phyloP scores from a whole-genome alignment of 2,329 filamentous ascomycete genomes.

The Aureobasidium subglaciale region DNA sequence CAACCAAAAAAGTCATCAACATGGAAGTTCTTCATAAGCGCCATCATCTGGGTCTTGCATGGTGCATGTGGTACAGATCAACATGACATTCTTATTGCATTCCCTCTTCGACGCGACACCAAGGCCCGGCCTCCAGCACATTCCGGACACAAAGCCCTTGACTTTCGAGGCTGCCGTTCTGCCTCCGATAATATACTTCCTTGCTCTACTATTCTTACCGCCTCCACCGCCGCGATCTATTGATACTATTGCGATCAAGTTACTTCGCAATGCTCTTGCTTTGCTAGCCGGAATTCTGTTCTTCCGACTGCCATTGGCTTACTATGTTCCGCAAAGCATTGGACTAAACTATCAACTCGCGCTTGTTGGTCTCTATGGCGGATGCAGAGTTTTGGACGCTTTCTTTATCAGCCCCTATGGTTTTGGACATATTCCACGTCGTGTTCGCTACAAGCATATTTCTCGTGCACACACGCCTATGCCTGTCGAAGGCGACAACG shows the following conservation, averaged over 20 bases:
- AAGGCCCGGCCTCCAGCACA: conserved; percentile 34
- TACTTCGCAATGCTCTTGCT: conserved; percentile 34
- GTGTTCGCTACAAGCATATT: conserved; percentile 36
- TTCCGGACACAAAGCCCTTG: conserved; percentile 35
- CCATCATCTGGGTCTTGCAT: background rate
- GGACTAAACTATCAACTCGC: conserved; percentile 41
- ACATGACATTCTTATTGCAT: background rate
- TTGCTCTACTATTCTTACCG: conserved; percentile 36
- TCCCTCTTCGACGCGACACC: conserved; percentile 19
- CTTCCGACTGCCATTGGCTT: conserved; percentile 35
- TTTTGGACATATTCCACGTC: conserved; percentile 34
- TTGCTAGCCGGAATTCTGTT: conserved; percentile 33
- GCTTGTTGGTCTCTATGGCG: conserved; percentile 38
- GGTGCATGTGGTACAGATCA: conserved; percentile 3
- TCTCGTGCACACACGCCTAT: conserved; percentile 26
- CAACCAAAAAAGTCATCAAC: background rate
- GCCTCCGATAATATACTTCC: conserved; percentile 37
- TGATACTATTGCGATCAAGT: conserved; percentile 24
- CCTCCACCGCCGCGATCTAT: conserved; percentile 33
- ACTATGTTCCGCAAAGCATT: conserved; percentile 38
- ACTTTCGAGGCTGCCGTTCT: conserved; percentile 33
- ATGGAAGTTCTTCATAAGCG: conserved; percentile 6
- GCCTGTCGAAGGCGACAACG: background rate
- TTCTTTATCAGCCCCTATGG: conserved; percentile 39
- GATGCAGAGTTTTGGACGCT: conserved; percentile 35